phyloP scores from a whole-genome alignment of 2,329 filamentous ascomycete genomes.

The Cordyceps farinosa region DNA sequence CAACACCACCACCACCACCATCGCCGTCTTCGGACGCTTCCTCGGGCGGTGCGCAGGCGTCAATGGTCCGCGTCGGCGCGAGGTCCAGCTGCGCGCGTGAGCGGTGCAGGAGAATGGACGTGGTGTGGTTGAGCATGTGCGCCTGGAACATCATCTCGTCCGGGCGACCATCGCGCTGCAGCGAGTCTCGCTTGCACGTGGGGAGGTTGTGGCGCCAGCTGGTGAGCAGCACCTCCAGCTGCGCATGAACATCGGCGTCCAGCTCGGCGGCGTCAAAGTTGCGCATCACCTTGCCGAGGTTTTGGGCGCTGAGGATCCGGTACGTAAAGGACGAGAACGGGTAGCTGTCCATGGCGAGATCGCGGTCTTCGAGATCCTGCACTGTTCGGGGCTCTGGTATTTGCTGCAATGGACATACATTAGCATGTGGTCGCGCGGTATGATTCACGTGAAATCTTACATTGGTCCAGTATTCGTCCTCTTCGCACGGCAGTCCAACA shows the following conservation, averaged over 20 bases:
- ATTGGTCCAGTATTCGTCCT: constrained; percentile 3
- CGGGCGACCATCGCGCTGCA: constrained; percentile 1
- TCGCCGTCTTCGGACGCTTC: neutral
- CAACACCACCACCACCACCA: too few species aligned
- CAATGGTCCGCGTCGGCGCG: neutral
- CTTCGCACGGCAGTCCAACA: constrained; percentile 10
- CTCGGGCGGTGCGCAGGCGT: constrained; percentile 1
- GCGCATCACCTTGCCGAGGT: constrained; percentile 5
- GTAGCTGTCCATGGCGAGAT: neutral
- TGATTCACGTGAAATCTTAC: neutral
- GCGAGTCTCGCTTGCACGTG: constrained; percentile 1
- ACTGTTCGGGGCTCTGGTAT: constrained; percentile 1
- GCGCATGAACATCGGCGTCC: neutral
- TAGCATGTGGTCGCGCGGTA: neutral
- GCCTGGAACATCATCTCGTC: constrained; percentile 17
- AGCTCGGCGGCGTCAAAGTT: neutral
- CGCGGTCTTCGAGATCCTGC: neutral
- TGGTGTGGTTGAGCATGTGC: constrained; percentile 10
- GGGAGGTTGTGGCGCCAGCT: constrained; percentile 13
- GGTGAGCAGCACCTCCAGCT: constrained; percentile 1
- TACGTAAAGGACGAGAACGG: constrained; percentile 8
- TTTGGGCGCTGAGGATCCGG: constrained; percentile 7
- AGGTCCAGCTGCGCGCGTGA: neutral
- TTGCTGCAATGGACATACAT: neutral
- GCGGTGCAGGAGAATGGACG: constrained; percentile 6